A percentile compares a stretch with the other conserved stretches of the same genome.
These are phyloP conservation scores for Leucaena leucocephala DNA, from an alignment of 306 rosid species.

Conservation along the genomic window DNA sequence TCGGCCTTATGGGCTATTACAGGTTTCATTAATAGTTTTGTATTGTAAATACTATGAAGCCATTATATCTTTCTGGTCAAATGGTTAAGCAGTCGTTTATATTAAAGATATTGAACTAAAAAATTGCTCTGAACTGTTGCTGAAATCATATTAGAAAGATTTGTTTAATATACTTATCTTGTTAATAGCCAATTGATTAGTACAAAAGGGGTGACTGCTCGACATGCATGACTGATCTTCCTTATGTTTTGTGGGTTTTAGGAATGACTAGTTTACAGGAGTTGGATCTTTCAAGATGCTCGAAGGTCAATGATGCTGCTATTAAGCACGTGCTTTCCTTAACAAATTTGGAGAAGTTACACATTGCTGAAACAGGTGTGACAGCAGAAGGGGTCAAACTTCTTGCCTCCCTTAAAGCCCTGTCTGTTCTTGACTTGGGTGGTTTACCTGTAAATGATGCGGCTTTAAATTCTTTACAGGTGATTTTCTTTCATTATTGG, in stretches of 20 bases:
- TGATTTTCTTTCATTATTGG: slow-evolving; percentile 14
- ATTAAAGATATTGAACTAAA: not conserved
- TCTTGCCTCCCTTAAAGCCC: slow-evolving; percentile 60
- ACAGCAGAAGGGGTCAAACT: slow-evolving; percentile 67
- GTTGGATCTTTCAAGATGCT: slow-evolving; percentile 79
- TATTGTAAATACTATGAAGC: not conserved
- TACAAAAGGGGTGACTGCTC: not conserved
- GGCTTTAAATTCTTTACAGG: slow-evolving; percentile 68
- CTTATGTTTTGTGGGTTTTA: slow-evolving; percentile 36
- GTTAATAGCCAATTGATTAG: not conserved
- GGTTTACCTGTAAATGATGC: slow-evolving; percentile 84
- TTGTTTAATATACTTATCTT: not conserved
- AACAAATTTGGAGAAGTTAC: slow-evolving; percentile 63
- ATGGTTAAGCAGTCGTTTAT: not conserved
- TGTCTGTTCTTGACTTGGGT: slow-evolving; percentile 80
- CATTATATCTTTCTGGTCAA: not conserved
- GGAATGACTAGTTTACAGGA: slow-evolving; percentile 70
- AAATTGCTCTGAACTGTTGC: not conserved
- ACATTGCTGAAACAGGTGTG: slow-evolving; percentile 68
- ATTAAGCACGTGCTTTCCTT: slow-evolving; percentile 68
- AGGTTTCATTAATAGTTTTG: slow-evolving; percentile 46
- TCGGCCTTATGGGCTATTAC: slow-evolving; percentile 80
- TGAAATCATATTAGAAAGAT: not conserved
- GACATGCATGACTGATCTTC: not conserved
- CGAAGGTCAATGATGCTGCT: slow-evolving; percentile 72